These are phyloP conservation scores for Pirum gemmata DNA, from an alignment of 78 protist genomes.

Conservation along the genomic window DNA sequence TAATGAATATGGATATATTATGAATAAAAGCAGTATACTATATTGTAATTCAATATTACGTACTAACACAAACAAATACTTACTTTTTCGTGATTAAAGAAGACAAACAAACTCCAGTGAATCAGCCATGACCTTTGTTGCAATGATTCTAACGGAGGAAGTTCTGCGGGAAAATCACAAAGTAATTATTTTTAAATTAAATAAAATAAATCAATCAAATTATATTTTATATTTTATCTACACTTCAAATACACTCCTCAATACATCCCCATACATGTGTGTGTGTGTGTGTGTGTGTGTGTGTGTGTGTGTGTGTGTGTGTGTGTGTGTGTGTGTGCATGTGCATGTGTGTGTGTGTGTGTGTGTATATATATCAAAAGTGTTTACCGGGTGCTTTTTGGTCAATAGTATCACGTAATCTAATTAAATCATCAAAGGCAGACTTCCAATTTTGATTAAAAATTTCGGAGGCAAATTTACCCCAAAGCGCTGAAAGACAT, in stretches of 20 bases:
- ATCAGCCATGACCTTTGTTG: slow-evolving; percentile 83
- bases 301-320: no score
- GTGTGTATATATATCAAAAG: background rate
- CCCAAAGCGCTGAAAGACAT: slow-evolving; percentile 72
- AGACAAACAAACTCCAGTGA: slow-evolving; percentile 77
- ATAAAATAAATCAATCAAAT: no score
- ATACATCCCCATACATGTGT: no score
- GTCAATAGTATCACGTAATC: slow-evolving; percentile 34
- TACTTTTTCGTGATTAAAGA: slow-evolving; percentile 70
- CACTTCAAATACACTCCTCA: no score
- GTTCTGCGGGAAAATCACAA: background rate
- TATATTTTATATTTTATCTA: no score
- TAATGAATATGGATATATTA: no score
- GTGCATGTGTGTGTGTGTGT: background rate
- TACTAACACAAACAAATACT: no score
- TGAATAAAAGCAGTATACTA: no score
- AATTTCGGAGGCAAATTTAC: slow-evolving; percentile 78
- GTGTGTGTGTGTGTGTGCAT: no score
- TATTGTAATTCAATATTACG: no score
- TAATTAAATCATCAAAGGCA: slow-evolving; percentile 57
- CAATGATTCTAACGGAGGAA: slow-evolving; percentile 59
- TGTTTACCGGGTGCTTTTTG: background rate
- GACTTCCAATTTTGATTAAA: slow-evolving; percentile 62
- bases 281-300: no score
- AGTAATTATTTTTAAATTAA: no score